Conservation (phyloP, 495 filamentous ascomycete species). For the Amniculicola lignicola region DNA sequence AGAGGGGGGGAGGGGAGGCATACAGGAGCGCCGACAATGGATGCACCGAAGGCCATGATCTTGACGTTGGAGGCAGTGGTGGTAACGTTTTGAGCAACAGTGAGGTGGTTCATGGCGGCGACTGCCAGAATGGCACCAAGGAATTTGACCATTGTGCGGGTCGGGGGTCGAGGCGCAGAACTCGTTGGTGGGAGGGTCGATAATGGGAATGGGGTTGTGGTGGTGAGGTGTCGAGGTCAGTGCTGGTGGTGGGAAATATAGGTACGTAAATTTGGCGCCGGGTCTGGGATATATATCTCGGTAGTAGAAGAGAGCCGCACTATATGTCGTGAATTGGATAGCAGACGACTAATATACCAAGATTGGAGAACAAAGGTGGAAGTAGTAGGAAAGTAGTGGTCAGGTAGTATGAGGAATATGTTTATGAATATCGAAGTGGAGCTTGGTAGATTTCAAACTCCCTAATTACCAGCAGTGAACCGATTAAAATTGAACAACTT, state of each 20-base stretch:
- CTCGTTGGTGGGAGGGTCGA: background rate
- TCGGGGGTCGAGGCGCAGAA: background rate
- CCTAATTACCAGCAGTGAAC: no score
- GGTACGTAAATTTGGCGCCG: no score
- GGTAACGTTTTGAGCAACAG: background rate
- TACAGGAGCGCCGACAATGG: conserved; percentile 26
- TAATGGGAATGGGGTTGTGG: background rate
- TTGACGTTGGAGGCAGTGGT: conserved; percentile 12
- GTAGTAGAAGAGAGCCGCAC: no score
- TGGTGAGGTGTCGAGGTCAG: background rate
- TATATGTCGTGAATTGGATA: no score
- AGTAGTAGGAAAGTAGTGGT: no score
- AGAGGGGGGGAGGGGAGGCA: background rate
- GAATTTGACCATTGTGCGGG: conserved; percentile 15
- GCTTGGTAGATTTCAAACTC: no score
- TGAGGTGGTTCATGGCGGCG: background rate
- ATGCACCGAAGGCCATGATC: conserved; percentile 31
- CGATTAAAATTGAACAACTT: no score
- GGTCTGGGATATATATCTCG: no score
- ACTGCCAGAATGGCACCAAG: background rate
- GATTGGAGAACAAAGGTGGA: no score
- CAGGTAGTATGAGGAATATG: no score
- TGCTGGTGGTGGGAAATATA: background rate
- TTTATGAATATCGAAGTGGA: no score
- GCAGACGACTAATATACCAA: no score